These are phyloP conservation scores for Leucocoprinus birnbaumii DNA, from an alignment of 768 basidiomycete genomes.

Conservation along the genomic window DNA sequence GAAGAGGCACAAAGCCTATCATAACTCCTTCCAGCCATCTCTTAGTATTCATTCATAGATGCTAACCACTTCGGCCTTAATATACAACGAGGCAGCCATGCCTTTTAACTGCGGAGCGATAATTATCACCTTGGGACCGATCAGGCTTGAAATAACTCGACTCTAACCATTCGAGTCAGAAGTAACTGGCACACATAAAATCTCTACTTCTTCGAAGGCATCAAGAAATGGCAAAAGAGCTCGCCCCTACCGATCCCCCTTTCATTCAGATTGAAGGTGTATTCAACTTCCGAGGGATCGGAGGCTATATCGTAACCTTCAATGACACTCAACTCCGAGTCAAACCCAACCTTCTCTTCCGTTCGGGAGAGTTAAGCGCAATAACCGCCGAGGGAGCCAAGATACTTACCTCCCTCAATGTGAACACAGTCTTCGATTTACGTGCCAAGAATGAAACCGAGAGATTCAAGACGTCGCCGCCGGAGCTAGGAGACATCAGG, in stretches of 20 bases:
- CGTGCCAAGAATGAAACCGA: slow-evolving; percentile 33
- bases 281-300: slow-evolving; percentile 35
- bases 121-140: too few species aligned
- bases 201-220: neutral
- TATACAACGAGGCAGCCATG: too few species aligned
- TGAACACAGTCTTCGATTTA: slow-evolving; percentile 37
- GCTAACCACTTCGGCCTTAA: too few species aligned
- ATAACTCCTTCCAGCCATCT: too few species aligned
- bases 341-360: slow-evolving; percentile 31
- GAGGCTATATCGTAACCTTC: slow-evolving; percentile 19
- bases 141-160: too few species aligned
- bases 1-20: too few species aligned
- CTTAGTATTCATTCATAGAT: too few species aligned
- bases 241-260: slow-evolving; percentile 20
- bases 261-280: slow-evolving; percentile 37
- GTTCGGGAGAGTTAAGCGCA: slow-evolving; percentile 34
- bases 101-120: too few species aligned
- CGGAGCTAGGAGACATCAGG: slow-evolving; percentile 20
- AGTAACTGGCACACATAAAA: neutral
- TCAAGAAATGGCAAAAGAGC: neutral
- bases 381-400: slow-evolving; percentile 32
- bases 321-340: slow-evolving; percentile 14
- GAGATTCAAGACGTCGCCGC: slow-evolving; percentile 25
- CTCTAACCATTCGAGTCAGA: too few species aligned
- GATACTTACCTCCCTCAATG: slow-evolving; percentile 29